Evolutionary conservation across 106 monocot species (phyloP).

Genomic region (Dioscorea zingiberensis): DNA sequence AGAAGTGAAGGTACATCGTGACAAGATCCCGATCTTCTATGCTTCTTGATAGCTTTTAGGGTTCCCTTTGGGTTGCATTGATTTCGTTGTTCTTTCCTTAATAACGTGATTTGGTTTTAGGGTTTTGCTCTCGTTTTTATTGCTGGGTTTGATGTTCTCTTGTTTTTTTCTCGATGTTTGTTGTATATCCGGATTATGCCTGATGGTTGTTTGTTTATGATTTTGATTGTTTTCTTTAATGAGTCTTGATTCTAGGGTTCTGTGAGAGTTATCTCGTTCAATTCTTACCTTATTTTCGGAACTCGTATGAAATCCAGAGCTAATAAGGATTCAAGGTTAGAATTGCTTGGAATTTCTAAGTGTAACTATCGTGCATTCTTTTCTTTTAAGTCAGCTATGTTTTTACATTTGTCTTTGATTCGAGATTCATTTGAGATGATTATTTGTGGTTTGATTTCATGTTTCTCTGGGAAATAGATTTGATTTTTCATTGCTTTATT

Average conservation of each 20-base stretch:
- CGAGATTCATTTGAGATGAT: too few species aligned
- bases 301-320: too few species aligned
- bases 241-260: background rate
- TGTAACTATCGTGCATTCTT: too few species aligned
- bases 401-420: background rate
- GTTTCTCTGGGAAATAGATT: too few species aligned
- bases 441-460: constrained; percentile 2
- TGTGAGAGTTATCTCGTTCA: too few species aligned
- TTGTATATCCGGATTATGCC: background rate
- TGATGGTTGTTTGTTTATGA: background rate
- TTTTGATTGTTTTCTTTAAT: background rate
- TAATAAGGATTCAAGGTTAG: too few species aligned
- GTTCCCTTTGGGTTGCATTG: background rate
- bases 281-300: too few species aligned
- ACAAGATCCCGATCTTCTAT: background rate
- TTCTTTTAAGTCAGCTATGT: too few species aligned
- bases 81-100: background rate
- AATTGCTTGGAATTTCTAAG: too few species aligned
- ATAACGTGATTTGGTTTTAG: background rate
- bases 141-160: background rate
- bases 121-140: background rate
- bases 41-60: background rate
- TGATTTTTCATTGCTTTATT: too few species aligned
- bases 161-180: background rate
- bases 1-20: constrained; percentile 16